Evolutionary conservation across 2,329 filamentous ascomycete species (phyloP).

Genomic region (Colletotrichum spaethianum): DNA sequence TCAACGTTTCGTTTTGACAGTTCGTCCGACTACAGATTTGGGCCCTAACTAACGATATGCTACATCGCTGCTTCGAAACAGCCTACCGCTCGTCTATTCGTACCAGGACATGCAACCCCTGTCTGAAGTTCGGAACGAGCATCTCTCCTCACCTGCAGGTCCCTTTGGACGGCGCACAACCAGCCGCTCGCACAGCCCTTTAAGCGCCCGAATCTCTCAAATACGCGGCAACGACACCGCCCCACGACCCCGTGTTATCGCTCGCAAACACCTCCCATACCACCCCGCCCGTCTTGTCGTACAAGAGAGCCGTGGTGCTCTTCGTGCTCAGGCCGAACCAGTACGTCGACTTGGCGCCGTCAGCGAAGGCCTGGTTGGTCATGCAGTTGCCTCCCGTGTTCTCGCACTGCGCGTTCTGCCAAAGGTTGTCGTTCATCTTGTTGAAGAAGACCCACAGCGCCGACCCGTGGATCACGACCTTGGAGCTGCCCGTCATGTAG

Average conservation of each 20-base stretch:
- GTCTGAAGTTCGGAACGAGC: conserved; percentile 19
- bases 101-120: conserved; percentile 31
- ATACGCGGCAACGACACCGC: conserved; percentile 50
- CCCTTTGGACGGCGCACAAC: neutral
- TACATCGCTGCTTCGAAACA: neutral
- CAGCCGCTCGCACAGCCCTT: neutral
- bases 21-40: conserved; percentile 30
- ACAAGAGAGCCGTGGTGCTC: conserved; percentile 48
- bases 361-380: conserved; percentile 45
- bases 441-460: conserved; percentile 55
- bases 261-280: conserved; percentile 40
- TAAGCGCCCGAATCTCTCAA: conserved; percentile 42
- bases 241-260: conserved; percentile 48
- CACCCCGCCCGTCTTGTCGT: conserved; percentile 44
- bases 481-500: conserved; percentile 43
- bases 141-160: conserved; percentile 7
- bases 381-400: conserved; percentile 46
- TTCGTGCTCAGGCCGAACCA: conserved; percentile 50
- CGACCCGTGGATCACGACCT: conserved; percentile 51
- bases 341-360: conserved; percentile 44
- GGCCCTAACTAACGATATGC: neutral
- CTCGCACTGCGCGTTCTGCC: conserved; percentile 44
- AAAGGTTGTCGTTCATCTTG: conserved; percentile 46
- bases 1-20: conserved; percentile 27
- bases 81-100: neutral